Conservation (phyloP, 2,329 filamentous ascomycete genomes). For the Dothiorella sarmentorum region DNA sequence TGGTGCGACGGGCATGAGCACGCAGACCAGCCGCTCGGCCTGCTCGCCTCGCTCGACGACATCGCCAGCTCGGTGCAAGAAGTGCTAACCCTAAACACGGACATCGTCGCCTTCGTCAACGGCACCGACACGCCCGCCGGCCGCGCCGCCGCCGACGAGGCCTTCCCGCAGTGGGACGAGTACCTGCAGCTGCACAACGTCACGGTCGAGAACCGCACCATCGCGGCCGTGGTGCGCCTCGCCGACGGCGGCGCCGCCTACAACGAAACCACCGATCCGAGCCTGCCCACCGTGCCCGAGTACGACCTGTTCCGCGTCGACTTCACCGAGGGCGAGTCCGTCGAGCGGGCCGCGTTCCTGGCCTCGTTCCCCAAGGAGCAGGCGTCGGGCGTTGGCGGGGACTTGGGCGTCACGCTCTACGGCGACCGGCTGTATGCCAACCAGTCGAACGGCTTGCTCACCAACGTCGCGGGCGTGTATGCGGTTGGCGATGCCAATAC, state of each 20-base stretch:
- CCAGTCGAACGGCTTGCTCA: not conserved
- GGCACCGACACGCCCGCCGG: not conserved
- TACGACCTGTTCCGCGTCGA: not conserved
- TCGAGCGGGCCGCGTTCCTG: not conserved
- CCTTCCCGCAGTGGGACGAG: not conserved
- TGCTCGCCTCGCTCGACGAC: not conserved
- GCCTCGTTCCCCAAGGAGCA: conserved; percentile 2
- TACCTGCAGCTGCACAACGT: not conserved
- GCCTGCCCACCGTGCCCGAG: not conserved
- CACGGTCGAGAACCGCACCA: not conserved
- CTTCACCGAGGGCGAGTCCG: not conserved
- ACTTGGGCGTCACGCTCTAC: not conserved
- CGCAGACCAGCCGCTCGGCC: not conserved
- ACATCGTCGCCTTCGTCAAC: conserved; percentile 12
- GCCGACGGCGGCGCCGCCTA: not conserved
- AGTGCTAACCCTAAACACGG: not conserved
- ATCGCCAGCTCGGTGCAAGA: not conserved
- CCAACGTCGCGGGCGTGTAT: conserved; percentile 1
- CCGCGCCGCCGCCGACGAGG: not conserved
- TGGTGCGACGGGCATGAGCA: conserved; percentile 13
- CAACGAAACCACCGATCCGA: not conserved
- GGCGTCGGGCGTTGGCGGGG: not conserved
- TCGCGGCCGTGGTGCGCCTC: not conserved
- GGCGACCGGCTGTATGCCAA: not conserved
- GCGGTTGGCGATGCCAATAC: conserved; percentile 1